Percentiles rank a stretch among this genome's conserved stretches.
Conservation (phyloP, 1,284 basidiomycete genomes). For the Erythrobasidium hasegawianum region DNA sequence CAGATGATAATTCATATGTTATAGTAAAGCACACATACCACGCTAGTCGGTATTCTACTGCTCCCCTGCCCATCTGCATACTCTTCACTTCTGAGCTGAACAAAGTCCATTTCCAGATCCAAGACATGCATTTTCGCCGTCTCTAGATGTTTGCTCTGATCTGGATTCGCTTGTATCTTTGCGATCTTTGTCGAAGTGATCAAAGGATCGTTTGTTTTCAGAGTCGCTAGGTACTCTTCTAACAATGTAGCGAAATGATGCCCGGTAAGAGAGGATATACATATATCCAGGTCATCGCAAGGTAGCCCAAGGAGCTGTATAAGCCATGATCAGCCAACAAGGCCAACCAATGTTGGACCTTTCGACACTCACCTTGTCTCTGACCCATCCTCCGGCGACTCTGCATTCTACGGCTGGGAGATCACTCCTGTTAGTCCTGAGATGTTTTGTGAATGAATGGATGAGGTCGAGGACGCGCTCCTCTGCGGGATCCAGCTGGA, state of each 20-base stretch:
- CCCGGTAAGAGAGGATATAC: constrained; percentile 84
- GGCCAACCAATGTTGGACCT: too few relatives aligned
- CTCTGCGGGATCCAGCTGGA: constrained; percentile 29
- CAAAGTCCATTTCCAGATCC: constrained; percentile 85
- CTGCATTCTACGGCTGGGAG: constrained; percentile 40
- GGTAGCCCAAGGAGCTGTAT: constrained; percentile 71
- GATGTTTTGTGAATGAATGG: constrained; percentile 29
- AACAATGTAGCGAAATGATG: constrained; percentile 81
- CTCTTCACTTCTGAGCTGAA: constrained; percentile 88
- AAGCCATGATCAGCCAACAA: not conserved
- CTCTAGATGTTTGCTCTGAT: constrained; percentile 97
- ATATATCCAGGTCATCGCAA: constrained; percentile 92
- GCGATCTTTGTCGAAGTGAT: constrained; percentile 51
- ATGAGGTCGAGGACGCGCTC: constrained; percentile 27
- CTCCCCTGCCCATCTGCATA: constrained; percentile 57
- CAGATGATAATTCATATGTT: too few relatives aligned
- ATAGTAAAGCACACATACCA: constrained; percentile 53
- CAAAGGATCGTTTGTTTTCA: constrained; percentile 16
- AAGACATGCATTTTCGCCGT: constrained; percentile 85
- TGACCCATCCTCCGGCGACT: constrained; percentile 46
- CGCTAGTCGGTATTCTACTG: constrained; percentile 81
- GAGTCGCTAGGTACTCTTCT: constrained; percentile 60
- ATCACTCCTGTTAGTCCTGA: constrained; percentile 11
- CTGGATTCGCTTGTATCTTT: constrained; percentile 89
- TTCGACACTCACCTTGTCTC: constrained; percentile 84